Evolutionary conservation across 768 basidiomycete genomes (phyloP).

Genomic region (Holtermanniella nyarrowii): DNA sequence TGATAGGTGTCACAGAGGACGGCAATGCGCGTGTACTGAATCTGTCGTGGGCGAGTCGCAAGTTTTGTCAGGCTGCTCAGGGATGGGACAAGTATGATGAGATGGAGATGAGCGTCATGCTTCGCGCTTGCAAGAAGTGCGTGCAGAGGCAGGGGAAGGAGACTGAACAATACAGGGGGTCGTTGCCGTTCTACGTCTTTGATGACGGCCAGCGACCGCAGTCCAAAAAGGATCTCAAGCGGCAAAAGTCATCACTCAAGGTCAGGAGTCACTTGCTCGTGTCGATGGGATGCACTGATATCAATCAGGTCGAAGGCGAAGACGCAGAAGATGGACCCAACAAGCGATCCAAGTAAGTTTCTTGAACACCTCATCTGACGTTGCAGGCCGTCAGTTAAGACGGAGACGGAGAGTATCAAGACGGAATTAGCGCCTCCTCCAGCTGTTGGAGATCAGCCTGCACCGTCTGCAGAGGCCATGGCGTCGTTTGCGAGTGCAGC

Average conservation of each 20-base stretch:
- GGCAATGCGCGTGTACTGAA: conserved; percentile 72
- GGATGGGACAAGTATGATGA: conserved; percentile 93
- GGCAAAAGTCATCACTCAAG: conserved; percentile 23
- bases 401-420: not conserved
- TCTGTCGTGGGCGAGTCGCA: conserved; percentile 91
- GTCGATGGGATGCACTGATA: no score
- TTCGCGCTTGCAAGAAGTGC: conserved; percentile 85
- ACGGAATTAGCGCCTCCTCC: conserved; percentile 23
- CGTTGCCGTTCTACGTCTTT: conserved; percentile 32
- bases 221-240: conserved; percentile 31
- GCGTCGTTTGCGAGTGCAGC: conserved; percentile 31
- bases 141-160: not conserved
- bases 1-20: conserved; percentile 49
- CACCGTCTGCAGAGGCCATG: conserved; percentile 22
- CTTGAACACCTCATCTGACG: not conserved
- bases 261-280: conserved; percentile 9
- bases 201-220: conserved; percentile 32
- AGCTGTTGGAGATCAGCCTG: conserved; percentile 24
- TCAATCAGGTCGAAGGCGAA: conserved; percentile 15
- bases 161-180: conserved; percentile 12
- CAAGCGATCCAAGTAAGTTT: conserved; percentile 28
- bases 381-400: conserved; percentile 11
- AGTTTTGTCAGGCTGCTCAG: conserved; percentile 88
- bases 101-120: conserved; percentile 81
- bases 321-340: conserved; percentile 24